Conservation (phyloP, 352 stramenopile genomes). For the Pythium insidiosum region DNA sequence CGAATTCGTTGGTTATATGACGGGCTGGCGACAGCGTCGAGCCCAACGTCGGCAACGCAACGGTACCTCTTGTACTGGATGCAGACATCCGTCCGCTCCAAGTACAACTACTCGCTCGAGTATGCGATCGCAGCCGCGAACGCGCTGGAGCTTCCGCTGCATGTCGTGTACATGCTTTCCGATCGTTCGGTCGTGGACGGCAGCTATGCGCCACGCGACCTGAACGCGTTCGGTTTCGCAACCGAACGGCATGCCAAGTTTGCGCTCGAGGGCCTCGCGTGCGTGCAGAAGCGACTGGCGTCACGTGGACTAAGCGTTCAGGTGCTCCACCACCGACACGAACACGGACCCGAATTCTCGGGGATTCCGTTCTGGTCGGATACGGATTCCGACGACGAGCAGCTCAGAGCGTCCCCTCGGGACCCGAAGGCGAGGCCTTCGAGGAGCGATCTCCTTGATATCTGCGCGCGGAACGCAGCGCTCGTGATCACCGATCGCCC, state of each 20-base stretch:
- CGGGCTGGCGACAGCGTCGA: conserved; percentile 16
- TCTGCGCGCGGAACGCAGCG: conserved; percentile 37
- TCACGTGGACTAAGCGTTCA: conserved; percentile 47
- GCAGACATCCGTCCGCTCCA: conserved; percentile 74
- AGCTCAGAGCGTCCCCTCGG: background rate
- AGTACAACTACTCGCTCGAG: conserved; percentile 81
- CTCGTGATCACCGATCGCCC: conserved; percentile 73
- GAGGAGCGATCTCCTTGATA: conserved; percentile 30
- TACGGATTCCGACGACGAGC: background rate
- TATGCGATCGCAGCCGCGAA: conserved; percentile 65
- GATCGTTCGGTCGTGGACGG: conserved; percentile 39
- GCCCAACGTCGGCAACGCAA: background rate
- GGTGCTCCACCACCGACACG: conserved; percentile 48
- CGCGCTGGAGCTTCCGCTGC: conserved; percentile 51
- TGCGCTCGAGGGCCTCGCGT: conserved; percentile 54
- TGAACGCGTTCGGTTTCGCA: conserved; percentile 50
- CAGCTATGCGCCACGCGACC: conserved; percentile 21
- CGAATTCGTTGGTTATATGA: conserved; percentile 75
- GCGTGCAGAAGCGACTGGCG: conserved; percentile 30
- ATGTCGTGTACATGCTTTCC: conserved; percentile 66
- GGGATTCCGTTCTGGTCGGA: conserved; percentile 12
- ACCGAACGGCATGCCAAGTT: conserved; percentile 74
- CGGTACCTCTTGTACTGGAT: conserved; percentile 82
- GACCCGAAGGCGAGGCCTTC: conserved; percentile 1
- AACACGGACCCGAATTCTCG: background rate